Base-by-base conservation (phyloP, 352 stramenopile species). In the Phytophthora palmivora region DNA sequence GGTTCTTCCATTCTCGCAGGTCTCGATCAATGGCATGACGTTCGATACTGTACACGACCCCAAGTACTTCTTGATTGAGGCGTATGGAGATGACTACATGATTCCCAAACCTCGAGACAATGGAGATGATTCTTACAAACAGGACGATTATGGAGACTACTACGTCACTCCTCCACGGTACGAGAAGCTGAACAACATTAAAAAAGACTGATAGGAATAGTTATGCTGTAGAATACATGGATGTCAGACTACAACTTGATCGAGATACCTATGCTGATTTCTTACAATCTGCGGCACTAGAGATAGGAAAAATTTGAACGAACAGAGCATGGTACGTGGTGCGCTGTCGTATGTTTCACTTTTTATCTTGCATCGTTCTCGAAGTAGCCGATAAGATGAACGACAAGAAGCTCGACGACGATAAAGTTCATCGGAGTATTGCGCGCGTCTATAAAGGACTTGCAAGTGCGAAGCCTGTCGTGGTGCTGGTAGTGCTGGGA, bases 41-140 rank as follows among this genome's bases (percentile, higher is more conserved):
- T 75, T 75, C 44, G 67, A 77, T 15, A 77, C 67, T 18, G 50
- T 79, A 38, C 37, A 46, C 1, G 71, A 79, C 47, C 67, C 67
- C 4, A 41, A 59, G 18, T 68, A 67, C 33, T 77, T 79, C 33
- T 46, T 79, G 16, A 52, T 6, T 11, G 32, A 58, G 16, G 71
- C 71, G 45, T 79, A 79, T 18, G 71, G 71, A 24, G 47, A 63
- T 6, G 54, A 63, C 16, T 77, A 73, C 59, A 67, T 79, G 63
- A 63, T 52, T 2, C 71, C 71, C 1, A 64, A 58, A 7, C 46
- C 21, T 10, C 49, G 49, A 11, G 45, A 42, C 30, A 34, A 9
- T 11, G 30, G 30, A 34, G 30, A 34, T 7, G 11, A 34, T 12
- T 34, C 30, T 2, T 12, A 34, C 7, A 3, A 3, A 34, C 7